Base-by-base conservation (phyloP, 331 rosid species). In the Erythrophleum ivorense region DNA sequence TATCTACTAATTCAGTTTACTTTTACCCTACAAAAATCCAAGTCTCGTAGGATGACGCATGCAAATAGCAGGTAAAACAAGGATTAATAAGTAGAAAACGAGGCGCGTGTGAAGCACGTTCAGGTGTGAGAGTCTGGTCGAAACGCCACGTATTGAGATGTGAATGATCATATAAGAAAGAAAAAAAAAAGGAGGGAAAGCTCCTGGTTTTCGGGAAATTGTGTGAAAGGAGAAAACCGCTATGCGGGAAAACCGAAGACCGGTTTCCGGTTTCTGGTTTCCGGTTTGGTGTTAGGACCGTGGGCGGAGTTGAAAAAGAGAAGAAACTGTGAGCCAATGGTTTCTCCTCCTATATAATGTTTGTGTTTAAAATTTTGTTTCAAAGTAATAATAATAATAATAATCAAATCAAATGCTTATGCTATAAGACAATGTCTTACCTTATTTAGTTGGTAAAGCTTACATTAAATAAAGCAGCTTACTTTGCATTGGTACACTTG, bases 151-250 rank as follows among this genome's bases (percentile, higher is more conserved):
- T 90, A 85, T 78, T 69, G 80, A 85, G 76, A 14, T 24, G 29
- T 43, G 79, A 78, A 75, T 54, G 77, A 76, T 57, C 10, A 59
- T 52, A 29, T 29, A 4, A n/a, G 15, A 19, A 46, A 7, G 19
- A 59, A 21, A 79, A 67, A 21, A 24, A 3, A 38, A 33, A 62
- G 68, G 41, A 31, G 68, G 16, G 59, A 33, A 85, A 75, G 85
- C 93, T 91, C 98, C 98, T 81, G 94, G 94, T 95, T 93, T 95
- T 91, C 91, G 90, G 98, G 98, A 95, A 55, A 74, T 58, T 81
- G 82, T 72, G 76, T 76, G 21, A 54, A 34, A 36, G 24, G 12
- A 0, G 4, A 87, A 88, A 91, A 95, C 97, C 77, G 40, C 79
- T 53, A 60, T 69, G 41, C 68, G 0, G 10, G n/a, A 90, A 92